A percentile compares a stretch with the other conserved stretches of the same genome.
Conservation (phyloP, 2,329 filamentous ascomycete species). For the Stagonosporopsis cucurbitacearum region DNA sequence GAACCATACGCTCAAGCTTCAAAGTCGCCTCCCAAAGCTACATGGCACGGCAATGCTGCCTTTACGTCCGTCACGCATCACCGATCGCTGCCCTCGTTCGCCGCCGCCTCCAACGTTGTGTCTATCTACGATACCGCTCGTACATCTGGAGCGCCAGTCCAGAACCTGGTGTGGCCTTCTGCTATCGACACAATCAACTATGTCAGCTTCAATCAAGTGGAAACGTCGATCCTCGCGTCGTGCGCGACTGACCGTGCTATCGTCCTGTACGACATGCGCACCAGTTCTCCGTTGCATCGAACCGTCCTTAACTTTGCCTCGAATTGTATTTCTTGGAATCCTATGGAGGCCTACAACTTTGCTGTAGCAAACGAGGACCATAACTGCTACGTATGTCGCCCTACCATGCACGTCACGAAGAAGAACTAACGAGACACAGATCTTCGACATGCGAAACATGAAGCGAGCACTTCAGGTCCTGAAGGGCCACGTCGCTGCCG, state of each 20-base stretch:
- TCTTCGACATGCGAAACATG: conserved; percentile 95
- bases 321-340: conserved; percentile 95
- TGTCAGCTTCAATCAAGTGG: conserved; percentile 89
- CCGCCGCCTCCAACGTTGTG: conserved; percentile 77
- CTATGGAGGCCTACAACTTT: conserved; percentile 96
- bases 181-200: conserved; percentile 84
- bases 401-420: not conserved
- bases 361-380: conserved; percentile 94
- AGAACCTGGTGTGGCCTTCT: conserved; percentile 86
- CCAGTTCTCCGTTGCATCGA: conserved; percentile 80
- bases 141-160: conserved; percentile 76
- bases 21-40: conserved; percentile 75
- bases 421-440: conserved; percentile 33
- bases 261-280: conserved; percentile 90
- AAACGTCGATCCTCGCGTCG: conserved; percentile 88
- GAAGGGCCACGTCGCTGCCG: conserved; percentile 87
- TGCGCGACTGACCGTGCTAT: conserved; percentile 84
- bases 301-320: conserved; percentile 84
- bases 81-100: conserved; percentile 78
- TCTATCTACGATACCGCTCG: conserved; percentile 88
- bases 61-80: conserved; percentile 89
- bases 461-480: conserved; percentile 86
- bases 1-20: conserved; percentile 80
- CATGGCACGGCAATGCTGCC: conserved; percentile 81
- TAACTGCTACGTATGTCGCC: conserved; percentile 68